Evolutionary conservation across 257 asterid genomes (phyloP).

Genomic region (Solanum virginianum): DNA sequence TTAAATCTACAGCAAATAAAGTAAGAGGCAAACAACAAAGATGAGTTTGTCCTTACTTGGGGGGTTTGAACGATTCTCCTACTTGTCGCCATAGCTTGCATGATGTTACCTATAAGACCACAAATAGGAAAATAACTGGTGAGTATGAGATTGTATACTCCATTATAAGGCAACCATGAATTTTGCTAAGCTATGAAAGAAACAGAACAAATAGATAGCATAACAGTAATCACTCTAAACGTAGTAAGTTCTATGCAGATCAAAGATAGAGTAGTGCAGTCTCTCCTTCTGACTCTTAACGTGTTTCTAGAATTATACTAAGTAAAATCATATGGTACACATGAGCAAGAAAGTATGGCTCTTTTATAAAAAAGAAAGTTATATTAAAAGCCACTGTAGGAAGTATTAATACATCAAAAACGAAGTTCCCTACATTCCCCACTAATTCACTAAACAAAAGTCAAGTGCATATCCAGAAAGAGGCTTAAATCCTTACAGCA

Average conservation of each 20-base stretch:
- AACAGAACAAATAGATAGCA: not conserved
- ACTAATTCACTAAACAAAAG: not conserved
- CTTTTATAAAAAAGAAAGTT: not conserved
- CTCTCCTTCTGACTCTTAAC: not conserved
- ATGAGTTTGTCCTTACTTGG: slow-evolving; percentile 46
- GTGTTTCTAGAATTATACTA: not conserved
- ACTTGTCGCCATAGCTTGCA: slow-evolving; percentile 94
- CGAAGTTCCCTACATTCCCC: not conserved
- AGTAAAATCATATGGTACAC: not conserved
- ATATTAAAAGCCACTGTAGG: not conserved
- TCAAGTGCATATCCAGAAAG: not conserved
- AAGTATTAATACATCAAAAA: not conserved
- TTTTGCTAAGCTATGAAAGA: not conserved
- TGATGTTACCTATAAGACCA: slow-evolving; percentile 61
- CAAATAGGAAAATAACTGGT: not conserved
- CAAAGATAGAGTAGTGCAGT: not conserved
- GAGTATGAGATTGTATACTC: not conserved
- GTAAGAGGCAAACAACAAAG: not conserved
- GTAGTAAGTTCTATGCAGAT: not conserved
- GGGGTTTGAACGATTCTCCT: slow-evolving; percentile 90
- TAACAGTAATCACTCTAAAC: not conserved
- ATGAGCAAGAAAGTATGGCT: not conserved
- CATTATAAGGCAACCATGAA: not conserved
- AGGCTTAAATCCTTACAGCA: not conserved
- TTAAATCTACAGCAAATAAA: not conserved